Percentiles rank a stretch among this genome's conserved stretches.
Evolutionary conservation across 164 flowering plant species (phyloP).

Genomic region (Paratinospora sagittata): DNA sequence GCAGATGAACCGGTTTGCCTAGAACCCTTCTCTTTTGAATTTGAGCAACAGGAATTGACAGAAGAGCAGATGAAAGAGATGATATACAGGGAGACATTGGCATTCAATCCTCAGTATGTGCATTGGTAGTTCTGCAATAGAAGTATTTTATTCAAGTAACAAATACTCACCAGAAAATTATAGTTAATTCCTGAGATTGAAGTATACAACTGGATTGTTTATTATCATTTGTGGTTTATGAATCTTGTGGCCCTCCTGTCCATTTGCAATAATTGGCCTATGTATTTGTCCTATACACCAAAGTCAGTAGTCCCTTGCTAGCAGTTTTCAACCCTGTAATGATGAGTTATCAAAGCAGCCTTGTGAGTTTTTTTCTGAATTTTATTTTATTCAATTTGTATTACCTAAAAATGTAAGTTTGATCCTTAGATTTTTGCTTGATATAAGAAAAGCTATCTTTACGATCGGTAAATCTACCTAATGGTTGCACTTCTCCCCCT

Average conservation of each 20-base stretch:
- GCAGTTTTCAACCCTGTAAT: background rate
- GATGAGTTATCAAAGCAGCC: background rate
- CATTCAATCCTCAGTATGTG: conserved; percentile 64
- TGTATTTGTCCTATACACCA: background rate
- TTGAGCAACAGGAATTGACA: conserved; percentile 63
- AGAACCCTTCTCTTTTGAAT: conserved; percentile 72
- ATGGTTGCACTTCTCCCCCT: no score
- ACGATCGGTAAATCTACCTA: background rate
- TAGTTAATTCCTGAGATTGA: background rate
- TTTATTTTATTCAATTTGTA: background rate
- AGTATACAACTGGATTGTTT: background rate
- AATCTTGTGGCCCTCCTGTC: background rate
- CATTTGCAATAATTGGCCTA: background rate
- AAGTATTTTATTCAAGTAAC: background rate
- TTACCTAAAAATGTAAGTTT: background rate
- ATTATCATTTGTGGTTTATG: background rate
- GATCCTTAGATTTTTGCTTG: background rate
- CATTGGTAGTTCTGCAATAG: conserved; percentile 11
- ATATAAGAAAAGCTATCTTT: background rate
- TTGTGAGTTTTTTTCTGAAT: no score
- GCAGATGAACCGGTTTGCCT: conserved; percentile 87
- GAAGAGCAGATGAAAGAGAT: conserved; percentile 94
- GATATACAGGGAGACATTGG: conserved; percentile 73
- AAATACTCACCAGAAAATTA: background rate
- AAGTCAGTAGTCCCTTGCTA: background rate